Evolutionary conservation across 2,329 filamentous ascomycete species (phyloP).

Genomic region (Gliomastix tumulicola): DNA sequence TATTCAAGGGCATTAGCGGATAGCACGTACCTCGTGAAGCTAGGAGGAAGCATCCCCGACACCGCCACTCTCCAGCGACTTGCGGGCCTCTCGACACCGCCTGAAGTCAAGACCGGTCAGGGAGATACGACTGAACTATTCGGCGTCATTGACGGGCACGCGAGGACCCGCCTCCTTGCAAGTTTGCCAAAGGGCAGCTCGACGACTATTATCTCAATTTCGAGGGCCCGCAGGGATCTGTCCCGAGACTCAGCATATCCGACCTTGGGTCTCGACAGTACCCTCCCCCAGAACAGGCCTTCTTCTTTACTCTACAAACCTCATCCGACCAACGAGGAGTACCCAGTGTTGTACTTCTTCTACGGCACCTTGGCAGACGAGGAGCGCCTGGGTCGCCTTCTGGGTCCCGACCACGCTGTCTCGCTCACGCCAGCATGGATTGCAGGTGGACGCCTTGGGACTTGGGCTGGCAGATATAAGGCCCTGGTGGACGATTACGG

Average conservation of each 20-base stretch:
- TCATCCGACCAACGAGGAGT: not conserved
- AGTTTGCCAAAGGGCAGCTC: not conserved
- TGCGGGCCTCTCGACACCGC: not conserved
- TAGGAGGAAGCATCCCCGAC: constrained; percentile 2
- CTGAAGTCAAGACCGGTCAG: not conserved
- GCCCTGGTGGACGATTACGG: constrained; percentile 23
- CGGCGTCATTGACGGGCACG: not conserved
- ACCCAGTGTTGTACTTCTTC: not conserved
- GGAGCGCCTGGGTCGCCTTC: not conserved
- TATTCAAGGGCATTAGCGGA: not conserved
- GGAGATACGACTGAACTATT: not conserved
- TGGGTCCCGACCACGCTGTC: not conserved
- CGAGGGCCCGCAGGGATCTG: not conserved
- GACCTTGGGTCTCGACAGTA: not conserved
- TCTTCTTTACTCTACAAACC: no score
- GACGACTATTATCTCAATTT: not conserved
- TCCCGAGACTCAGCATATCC: not conserved
- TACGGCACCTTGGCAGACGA: not conserved
- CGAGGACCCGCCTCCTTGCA: not conserved
- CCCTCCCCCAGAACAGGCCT: not conserved
- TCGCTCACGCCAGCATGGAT: constrained; percentile 17
- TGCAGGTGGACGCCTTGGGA: constrained; percentile 17
- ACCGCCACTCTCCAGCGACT: constrained; percentile 1
- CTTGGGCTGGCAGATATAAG: constrained; percentile 29
- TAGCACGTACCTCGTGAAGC: constrained; percentile 3